Base-by-base conservation (phyloP, 2,329 filamentous ascomycete genomes). In the Fusarium redolens region DNA sequence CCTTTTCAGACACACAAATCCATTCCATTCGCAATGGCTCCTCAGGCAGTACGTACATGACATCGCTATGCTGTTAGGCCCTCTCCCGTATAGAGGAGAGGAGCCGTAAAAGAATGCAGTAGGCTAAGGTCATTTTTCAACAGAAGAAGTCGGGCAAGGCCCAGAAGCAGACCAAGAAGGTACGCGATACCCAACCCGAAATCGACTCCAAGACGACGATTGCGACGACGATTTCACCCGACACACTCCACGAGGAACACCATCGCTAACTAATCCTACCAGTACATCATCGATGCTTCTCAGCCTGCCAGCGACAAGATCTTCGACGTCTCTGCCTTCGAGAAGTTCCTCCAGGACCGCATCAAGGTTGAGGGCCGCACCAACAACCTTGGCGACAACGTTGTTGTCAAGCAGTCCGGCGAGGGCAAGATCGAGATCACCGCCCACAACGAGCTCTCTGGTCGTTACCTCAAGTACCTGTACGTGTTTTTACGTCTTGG, bases 321-420 rank as follows among this genome's bases (percentile, higher is more conserved):
- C 91, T 98, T 99, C 92, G 96, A 99, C 86, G 92, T 97, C 85
- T 92, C 93, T 81, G 95, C 95, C 79, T 99, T 99, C 86, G 95
- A 98, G 89, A 98, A 98, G 92, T 99, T 99, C 93, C 93, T 99
- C 75, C 95, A 98, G 91, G 96, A 98, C 88, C 95, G 93, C 88
- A 97, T 99, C 92, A 99, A 99, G 94, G 95, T 99, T 81, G 96
- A 98, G 80, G 96, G 96, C 88, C 96, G 95, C 84, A 95, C 96
- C 83, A 95, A 95, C 81, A 98, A 99, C 92, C 93, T 99, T 80
- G 96, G 96, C 84, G 96, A 98, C 83, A 91, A 89, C 84, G 92
- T 99, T 83, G 88, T 91, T 84, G 96, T 99, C 89, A 92, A 91
- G 83, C 94, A 97, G 90, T 87, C 92, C 82, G 95, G 93, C 79